Percentiles rank a stretch among this genome's conserved stretches.
These are phyloP conservation scores for Diaporthe sp. DNA, from an alignment of 2,329 filamentous ascomycete genomes.

Conservation along the genomic window DNA sequence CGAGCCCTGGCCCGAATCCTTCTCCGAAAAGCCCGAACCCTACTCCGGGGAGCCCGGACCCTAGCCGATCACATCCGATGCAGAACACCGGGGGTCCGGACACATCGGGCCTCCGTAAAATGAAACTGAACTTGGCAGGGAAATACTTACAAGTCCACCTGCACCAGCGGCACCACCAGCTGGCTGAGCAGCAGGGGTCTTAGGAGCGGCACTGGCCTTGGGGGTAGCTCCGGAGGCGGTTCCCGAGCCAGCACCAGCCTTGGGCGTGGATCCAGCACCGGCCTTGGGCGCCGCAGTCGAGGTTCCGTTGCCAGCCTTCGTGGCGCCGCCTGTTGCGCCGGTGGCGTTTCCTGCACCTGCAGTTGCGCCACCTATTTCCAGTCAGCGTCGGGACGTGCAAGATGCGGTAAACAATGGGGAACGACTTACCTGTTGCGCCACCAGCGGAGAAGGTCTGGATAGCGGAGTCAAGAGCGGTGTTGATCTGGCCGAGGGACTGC, in stretches of 20 bases:
- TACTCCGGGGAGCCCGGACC: too few relatives aligned
- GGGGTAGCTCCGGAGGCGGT: neutral
- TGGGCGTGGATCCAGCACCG: neutral
- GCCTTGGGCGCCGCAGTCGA: conserved; percentile 11
- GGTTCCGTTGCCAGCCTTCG: conserved; percentile 23
- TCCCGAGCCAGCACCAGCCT: neutral
- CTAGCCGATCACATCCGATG: too few relatives aligned
- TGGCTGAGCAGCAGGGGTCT: neutral
- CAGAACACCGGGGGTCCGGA: too few relatives aligned
- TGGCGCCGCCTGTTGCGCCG: neutral
- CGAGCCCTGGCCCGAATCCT: too few relatives aligned
- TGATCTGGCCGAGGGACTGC: conserved; percentile 47
- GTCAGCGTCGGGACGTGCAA: neutral
- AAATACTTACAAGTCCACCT: neutral
- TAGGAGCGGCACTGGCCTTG: neutral
- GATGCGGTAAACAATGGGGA: rapidly evolving
- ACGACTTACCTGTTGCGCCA: neutral
- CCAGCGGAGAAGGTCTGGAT: conserved; percentile 42
- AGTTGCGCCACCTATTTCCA: neutral
- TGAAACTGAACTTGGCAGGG: too few relatives aligned
- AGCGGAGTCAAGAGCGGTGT: conserved; percentile 43
- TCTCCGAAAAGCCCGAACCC: too few relatives aligned
- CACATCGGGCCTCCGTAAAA: too few relatives aligned
- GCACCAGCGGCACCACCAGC: conserved; percentile 5
- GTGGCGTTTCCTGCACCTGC: neutral